These are phyloP conservation scores for Pythium plurisporium DNA, from an alignment of 352 stramenopile genomes.

Conservation along the genomic window DNA sequence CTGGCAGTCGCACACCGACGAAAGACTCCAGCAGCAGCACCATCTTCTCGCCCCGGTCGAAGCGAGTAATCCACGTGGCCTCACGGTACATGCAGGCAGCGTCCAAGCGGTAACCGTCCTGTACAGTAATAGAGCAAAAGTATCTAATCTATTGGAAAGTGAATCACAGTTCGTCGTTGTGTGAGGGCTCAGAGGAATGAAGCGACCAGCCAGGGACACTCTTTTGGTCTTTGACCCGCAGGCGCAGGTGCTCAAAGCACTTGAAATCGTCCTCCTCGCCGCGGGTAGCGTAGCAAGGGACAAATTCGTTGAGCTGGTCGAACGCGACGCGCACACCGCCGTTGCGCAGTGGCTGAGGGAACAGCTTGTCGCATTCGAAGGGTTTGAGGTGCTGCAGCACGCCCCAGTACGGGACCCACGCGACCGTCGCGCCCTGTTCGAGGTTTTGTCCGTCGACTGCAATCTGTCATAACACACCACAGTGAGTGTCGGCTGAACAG, in stretches of 20 bases:
- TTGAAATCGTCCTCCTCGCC: constrained; percentile 28
- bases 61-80: constrained; percentile 22
- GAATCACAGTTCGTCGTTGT: constrained; percentile 2
- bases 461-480: constrained; percentile 32
- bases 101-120: constrained; percentile 6
- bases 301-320: constrained; percentile 64
- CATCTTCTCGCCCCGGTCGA: constrained; percentile 15
- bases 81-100: constrained; percentile 23
- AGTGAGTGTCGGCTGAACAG: background rate
- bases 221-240: constrained; percentile 83
- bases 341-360: constrained; percentile 54
- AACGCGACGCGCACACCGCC: constrained; percentile 71
- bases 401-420: constrained; percentile 75
- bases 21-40: constrained; percentile 5
- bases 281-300: constrained; percentile 58
- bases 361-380: constrained; percentile 40
- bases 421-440: constrained; percentile 55
- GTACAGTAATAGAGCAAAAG: constrained; percentile 7
- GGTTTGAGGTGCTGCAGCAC: constrained; percentile 43
- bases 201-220: constrained; percentile 81
- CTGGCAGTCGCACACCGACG: constrained; percentile 2
- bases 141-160: background rate
- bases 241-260: constrained; percentile 67
- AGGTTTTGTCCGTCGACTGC: constrained; percentile 81
- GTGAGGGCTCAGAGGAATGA: constrained; percentile 14